Base-by-base conservation (phyloP, 2,329 filamentous ascomycete species). In the Aspergillus nomiae region DNA sequence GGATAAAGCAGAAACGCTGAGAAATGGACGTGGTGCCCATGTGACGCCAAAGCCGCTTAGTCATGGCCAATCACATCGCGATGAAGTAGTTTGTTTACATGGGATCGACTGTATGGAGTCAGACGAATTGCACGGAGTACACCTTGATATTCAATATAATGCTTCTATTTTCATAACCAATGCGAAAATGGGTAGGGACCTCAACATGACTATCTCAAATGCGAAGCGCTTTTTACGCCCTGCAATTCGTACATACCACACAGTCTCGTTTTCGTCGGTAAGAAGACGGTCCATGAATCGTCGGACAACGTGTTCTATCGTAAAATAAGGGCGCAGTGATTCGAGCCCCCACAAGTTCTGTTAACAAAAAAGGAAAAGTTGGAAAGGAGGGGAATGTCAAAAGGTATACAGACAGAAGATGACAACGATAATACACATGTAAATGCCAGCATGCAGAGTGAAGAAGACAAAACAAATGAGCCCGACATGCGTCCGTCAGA, bases 201-300 rank as follows among this genome's bases (percentile, higher is more conserved):
- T 30, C 26, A 51, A 21, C 26, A 51, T 51, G 16, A 32, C n/a
- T 51, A 51, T 51, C 19, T 32, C 48, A 32, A 21, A 34, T 51
- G 19, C 5, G 28, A 51, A n/a, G 48, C 48, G 48, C 48, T 24
- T 34, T n/a, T n/a, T 51, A 28, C 48, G 48, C 48, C 48, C 10
- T 2, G 11, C 7, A 34, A 7, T 32, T 51, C 28, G 19, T 32
- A 51, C 48, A 51, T 51, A 32, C 30, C 48, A 51, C 45, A 51
- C 24, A 48, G 11, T 28, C 48, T 51, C 26, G 28, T 51, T 51
- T 19, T 51, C 48, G 19, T 51, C 14, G 48, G 48, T 32, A 51
- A 51, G 48, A 51, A 51, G 48, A 51, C 48, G 48, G 48, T 32
- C 48, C 48, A 51, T 51, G 19, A 51, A 32, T 51, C 48, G 28